These are phyloP conservation scores for Metschnikowia proteae DNA, from an alignment of 805 yeast genomes.

Conservation along the genomic window DNA sequence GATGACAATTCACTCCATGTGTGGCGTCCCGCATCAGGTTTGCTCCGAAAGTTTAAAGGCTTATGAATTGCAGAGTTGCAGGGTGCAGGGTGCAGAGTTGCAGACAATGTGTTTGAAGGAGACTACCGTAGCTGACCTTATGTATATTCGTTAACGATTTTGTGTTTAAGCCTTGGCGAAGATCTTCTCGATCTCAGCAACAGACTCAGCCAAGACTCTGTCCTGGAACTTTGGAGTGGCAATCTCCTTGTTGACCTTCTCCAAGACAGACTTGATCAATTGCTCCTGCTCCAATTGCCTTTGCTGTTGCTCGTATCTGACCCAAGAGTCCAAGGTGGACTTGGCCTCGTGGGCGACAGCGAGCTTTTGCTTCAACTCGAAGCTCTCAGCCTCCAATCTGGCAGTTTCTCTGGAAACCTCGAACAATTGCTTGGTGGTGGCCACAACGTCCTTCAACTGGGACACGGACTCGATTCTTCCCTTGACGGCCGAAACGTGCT, in stretches of 20 bases:
- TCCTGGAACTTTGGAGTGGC: conserved; percentile 91
- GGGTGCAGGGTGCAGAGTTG: no score
- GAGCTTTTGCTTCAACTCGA: conserved; percentile 88
- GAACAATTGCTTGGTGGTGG: conserved; percentile 86
- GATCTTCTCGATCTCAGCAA: conserved; percentile 85
- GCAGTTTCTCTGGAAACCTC: conserved; percentile 96
- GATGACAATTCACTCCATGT: conserved; percentile 86
- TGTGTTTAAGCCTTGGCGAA: conserved; percentile 46
- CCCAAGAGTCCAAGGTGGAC: conserved; percentile 97
- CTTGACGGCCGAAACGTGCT: conserved; percentile 90
- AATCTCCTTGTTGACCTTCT: conserved; percentile 83
- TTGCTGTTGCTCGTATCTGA: conserved; percentile 93
- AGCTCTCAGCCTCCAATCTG: conserved; percentile 88
- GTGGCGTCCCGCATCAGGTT: conserved; percentile 60
- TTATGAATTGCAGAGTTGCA: background rate
- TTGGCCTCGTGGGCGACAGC: conserved; percentile 88
- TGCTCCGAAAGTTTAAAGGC: background rate
- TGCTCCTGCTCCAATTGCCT: conserved; percentile 95
- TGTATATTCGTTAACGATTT: conserved; percentile 7
- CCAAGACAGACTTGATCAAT: conserved; percentile 78
- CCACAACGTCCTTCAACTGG: conserved; percentile 86
- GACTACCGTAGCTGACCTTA: background rate
- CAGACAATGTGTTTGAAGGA: no score
- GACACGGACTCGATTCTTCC: conserved; percentile 85
- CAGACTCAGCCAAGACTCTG: conserved; percentile 82